Evolutionary conservation across 2,329 filamentous ascomycete genomes (phyloP).

Genomic region (Aspergillus neotritici): DNA sequence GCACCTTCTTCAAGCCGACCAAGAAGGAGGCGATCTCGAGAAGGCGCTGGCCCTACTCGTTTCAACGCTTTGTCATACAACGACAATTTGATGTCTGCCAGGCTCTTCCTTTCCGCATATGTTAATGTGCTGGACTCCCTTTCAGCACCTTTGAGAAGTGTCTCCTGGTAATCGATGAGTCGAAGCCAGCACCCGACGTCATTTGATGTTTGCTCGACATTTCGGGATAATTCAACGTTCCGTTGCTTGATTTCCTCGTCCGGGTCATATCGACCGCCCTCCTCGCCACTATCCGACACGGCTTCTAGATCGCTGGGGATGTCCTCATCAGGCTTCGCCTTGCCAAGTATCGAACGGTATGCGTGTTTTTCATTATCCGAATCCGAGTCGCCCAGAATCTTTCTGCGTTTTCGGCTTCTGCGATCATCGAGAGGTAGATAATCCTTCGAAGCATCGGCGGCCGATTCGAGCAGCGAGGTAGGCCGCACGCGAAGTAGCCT

Average conservation of each 20-base stretch:
- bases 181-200: constrained; percentile 70
- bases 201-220: constrained; percentile 59
- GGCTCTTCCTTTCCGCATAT: constrained; percentile 59
- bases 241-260: constrained; percentile 41
- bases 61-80: constrained; percentile 72
- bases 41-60: constrained; percentile 44
- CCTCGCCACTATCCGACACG: constrained; percentile 43
- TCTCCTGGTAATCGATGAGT: constrained; percentile 72
- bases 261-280: constrained; percentile 30
- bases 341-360: constrained; percentile 62
- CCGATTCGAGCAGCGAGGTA: constrained; percentile 11
- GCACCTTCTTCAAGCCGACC: constrained; percentile 67
- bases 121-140: constrained; percentile 41
- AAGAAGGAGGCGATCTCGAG: constrained; percentile 58
- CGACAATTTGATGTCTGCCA: constrained; percentile 72
- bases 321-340: constrained; percentile 47
- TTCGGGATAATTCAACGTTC: constrained; percentile 55
- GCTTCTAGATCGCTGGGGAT: constrained; percentile 46
- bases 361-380: constrained; percentile 49
- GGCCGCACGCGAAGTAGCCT: constrained; percentile 24
- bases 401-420: constrained; percentile 38
- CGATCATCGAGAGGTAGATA: constrained; percentile 27
- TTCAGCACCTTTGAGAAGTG: constrained; percentile 49
- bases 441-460: constrained; percentile 23
- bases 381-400: constrained; percentile 22